These are phyloP conservation scores for Aureobasidium leucospermi DNA, from an alignment of 2,329 filamentous ascomycete genomes.

Conservation along the genomic window DNA sequence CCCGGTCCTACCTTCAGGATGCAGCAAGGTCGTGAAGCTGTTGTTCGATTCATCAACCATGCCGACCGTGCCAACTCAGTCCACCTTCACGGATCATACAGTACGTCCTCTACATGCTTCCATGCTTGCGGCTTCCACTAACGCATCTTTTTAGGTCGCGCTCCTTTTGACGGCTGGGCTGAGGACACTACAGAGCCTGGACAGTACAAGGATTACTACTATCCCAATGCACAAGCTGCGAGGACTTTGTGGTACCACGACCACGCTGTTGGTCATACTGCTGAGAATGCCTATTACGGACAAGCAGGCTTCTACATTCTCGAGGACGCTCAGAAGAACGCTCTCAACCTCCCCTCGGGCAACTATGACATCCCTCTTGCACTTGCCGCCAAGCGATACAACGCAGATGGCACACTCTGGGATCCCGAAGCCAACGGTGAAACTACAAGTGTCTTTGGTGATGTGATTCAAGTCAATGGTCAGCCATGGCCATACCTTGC, in stretches of 20 bases:
- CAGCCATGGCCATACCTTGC: conserved; percentile 53
- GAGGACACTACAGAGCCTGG: conserved; percentile 45
- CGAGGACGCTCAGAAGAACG: conserved; percentile 42
- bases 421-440: conserved; percentile 37
- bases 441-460: conserved; percentile 25
- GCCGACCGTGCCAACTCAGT: conserved; percentile 37
- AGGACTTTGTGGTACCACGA: conserved; percentile 27
- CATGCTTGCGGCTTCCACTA: not conserved
- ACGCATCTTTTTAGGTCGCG: conserved; percentile 21
- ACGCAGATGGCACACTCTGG: conserved; percentile 42
- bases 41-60: conserved; percentile 47
- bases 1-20: conserved; percentile 47
- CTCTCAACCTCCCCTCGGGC: conserved; percentile 44
- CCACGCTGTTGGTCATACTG: conserved; percentile 28
- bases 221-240: conserved; percentile 50
- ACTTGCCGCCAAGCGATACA: conserved; percentile 46
- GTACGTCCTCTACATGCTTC: not conserved
- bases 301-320: conserved; percentile 52
- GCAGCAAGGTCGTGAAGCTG: conserved; percentile 39
- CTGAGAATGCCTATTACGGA: conserved; percentile 41
- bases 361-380: conserved; percentile 48
- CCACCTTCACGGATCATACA: conserved; percentile 47
- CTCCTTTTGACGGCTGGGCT: conserved; percentile 49
- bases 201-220: conserved; percentile 57
- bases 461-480: conserved; percentile 52